These are phyloP conservation scores for Nakazawaea populi DNA, from an alignment of 805 yeast species.

Conservation along the genomic window DNA sequence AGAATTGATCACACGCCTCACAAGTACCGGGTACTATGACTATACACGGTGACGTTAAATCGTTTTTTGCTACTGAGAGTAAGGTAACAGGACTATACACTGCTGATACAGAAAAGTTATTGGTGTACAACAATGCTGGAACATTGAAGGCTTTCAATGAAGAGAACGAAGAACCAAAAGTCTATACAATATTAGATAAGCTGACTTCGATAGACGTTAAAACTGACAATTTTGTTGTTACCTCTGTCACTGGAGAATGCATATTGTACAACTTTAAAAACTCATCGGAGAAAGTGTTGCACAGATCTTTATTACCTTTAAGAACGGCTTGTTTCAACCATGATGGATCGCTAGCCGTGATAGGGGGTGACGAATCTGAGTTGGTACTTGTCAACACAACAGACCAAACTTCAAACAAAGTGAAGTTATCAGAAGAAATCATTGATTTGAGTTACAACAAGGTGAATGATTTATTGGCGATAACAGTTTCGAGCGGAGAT, in stretches of 20 bases:
- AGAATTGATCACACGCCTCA: background rate
- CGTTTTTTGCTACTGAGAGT: constrained; percentile 25
- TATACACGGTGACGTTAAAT: constrained; percentile 21
- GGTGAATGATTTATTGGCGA: constrained; percentile 50
- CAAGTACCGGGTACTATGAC: constrained; percentile 11
- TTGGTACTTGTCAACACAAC: constrained; percentile 40
- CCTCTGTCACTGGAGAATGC: constrained; percentile 38
- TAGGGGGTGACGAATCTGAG: constrained; percentile 66
- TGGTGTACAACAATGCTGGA: constrained; percentile 51
- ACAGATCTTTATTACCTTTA: constrained; percentile 38
- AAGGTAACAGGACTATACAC: constrained; percentile 6
- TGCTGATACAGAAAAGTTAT: constrained; percentile 17
- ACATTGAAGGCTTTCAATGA: constrained; percentile 43
- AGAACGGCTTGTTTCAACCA: constrained; percentile 55
- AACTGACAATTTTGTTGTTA: constrained; percentile 21
- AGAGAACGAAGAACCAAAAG: constrained; percentile 48
- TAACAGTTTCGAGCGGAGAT: constrained; percentile 55
- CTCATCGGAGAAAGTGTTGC: constrained; percentile 25
- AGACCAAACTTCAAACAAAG: constrained; percentile 25
- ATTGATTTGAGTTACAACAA: constrained; percentile 49
- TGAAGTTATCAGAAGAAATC: constrained; percentile 47
- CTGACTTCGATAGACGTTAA: constrained; percentile 29
- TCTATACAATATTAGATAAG: constrained; percentile 44
- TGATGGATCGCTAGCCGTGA: constrained; percentile 49
- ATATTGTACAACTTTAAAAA: constrained; percentile 29